Evolutionary conservation across 257 asterid species (phyloP).

Genomic region (Ophiorrhiza pumila): DNA sequence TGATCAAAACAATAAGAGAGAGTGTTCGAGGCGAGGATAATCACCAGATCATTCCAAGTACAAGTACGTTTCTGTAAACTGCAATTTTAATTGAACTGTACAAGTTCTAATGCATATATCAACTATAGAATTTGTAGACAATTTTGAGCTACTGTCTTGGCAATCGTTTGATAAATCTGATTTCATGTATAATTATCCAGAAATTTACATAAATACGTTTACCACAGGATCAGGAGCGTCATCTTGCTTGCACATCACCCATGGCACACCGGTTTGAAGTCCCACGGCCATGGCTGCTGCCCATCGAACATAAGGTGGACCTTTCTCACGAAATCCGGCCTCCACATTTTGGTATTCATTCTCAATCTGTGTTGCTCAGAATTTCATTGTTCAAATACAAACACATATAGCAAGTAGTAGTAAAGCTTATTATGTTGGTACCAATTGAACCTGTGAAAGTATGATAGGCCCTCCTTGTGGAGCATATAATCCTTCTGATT

Average conservation of each 20-base stretch:
- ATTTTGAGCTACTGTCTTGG: no score
- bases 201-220: conserved; percentile 3
- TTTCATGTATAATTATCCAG: neutral
- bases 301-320: conserved; percentile 79
- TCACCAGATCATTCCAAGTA: neutral
- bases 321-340: conserved; percentile 38
- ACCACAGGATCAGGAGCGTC: conserved; percentile 94
- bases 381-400: no score
- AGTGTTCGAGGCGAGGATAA: neutral
- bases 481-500: conserved; percentile 68
- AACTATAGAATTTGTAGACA: no score
- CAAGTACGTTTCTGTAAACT: neutral
- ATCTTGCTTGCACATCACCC: conserved; percentile 96
- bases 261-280: conserved; percentile 78
- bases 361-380: conserved; percentile 52
- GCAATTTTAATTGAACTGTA: neutral
- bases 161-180: neutral
- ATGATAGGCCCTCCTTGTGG: conserved; percentile 94
- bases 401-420: no score
- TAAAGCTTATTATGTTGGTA: neutral
- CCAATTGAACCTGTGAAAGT: conserved; percentile 60
- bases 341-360: conserved; percentile 82
- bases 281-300: conserved; percentile 84
- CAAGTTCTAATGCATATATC: neutral
- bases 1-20: neutral